These are phyloP conservation scores for Pseudogymnoascus verrucosus DNA, from an alignment of 2,329 filamentous ascomycete genomes.

Conservation along the genomic window DNA sequence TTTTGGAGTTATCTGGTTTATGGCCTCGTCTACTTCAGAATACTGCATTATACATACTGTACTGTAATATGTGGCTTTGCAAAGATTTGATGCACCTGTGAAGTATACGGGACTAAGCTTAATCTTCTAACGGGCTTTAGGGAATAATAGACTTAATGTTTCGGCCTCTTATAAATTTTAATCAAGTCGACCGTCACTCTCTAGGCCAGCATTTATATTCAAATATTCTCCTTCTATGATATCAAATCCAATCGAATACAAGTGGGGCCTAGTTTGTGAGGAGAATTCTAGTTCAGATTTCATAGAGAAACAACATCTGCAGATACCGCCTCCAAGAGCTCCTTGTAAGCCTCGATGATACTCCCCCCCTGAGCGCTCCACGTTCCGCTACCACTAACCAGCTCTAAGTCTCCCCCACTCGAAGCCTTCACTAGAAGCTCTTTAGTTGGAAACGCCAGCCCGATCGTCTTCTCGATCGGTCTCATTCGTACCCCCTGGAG, in stretches of 20 bases:
- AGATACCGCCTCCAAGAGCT: conserved; percentile 2
- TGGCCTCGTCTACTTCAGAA: too few species aligned
- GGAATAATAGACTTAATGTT: not conserved
- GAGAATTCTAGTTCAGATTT: not conserved
- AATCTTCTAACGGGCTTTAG: too few species aligned
- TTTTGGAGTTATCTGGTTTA: too few species aligned
- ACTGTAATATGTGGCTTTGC: too few species aligned
- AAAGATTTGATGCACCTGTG: too few species aligned
- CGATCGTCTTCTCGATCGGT: conserved; percentile 24
- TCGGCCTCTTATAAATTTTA: not conserved
- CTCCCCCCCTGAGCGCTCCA: conserved; percentile 1
- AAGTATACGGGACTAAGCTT: too few species aligned
- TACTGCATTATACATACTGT: too few species aligned
- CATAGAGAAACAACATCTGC: not conserved
- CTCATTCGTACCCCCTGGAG: conserved; percentile 30
- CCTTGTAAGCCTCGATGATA: not conserved
- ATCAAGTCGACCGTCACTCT: not conserved
- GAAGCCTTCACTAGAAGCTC: conserved; percentile 19
- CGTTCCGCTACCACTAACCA: conserved; percentile 4
- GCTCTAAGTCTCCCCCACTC: conserved; percentile 27
- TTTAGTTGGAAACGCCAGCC: conserved; percentile 25
- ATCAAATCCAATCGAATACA: not conserved
- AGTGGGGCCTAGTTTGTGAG: not conserved
- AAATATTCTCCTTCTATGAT: not conserved
- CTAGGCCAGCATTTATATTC: not conserved